Conservation (phyloP, 768 basidiomycete genomes). For the Gymnopilus junonius region DNA sequence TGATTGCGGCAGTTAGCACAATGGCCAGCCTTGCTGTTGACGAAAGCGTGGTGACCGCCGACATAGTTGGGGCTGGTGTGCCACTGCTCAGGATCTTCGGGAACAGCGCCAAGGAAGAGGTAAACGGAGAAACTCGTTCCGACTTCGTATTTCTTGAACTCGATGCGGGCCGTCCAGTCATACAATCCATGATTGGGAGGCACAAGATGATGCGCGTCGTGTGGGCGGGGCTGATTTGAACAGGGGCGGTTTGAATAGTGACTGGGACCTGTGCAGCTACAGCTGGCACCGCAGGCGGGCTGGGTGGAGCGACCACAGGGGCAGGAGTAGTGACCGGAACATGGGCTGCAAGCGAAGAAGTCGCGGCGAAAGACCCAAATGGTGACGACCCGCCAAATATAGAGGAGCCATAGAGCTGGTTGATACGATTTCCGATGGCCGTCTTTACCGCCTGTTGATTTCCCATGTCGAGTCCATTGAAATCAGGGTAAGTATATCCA, state of each 20-base stretch:
- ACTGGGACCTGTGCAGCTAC: conserved; percentile 18
- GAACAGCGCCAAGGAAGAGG: conserved; percentile 49
- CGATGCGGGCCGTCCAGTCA: conserved; percentile 50
- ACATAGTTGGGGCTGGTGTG: conserved; percentile 36
- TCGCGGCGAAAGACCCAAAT: conserved; percentile 29
- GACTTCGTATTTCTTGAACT: conserved; percentile 46
- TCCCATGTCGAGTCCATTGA: conserved; percentile 41
- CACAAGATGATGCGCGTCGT: not conserved
- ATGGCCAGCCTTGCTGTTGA: conserved; percentile 31
- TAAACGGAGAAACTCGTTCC: conserved; percentile 46
- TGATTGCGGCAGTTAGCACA: conserved; percentile 42
- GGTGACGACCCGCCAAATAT: conserved; percentile 24
- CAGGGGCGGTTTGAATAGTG: conserved; percentile 34
- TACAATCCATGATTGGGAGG: conserved; percentile 22
- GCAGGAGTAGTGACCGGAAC: conserved; percentile 1
- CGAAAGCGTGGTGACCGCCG: conserved; percentile 48
- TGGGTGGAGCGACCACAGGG: not conserved
- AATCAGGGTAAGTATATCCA: conserved; percentile 57
- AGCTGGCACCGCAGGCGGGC: not conserved
- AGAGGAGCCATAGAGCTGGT: conserved; percentile 38
- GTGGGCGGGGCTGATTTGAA: not conserved
- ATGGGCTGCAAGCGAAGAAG: conserved; percentile 37
- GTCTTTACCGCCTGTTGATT: conserved; percentile 30
- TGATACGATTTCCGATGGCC: conserved; percentile 38
- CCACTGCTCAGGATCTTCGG: conserved; percentile 42